Conservation (phyloP, 2,329 filamentous ascomycete genomes). For the Tricladium varicosporioides region DNA sequence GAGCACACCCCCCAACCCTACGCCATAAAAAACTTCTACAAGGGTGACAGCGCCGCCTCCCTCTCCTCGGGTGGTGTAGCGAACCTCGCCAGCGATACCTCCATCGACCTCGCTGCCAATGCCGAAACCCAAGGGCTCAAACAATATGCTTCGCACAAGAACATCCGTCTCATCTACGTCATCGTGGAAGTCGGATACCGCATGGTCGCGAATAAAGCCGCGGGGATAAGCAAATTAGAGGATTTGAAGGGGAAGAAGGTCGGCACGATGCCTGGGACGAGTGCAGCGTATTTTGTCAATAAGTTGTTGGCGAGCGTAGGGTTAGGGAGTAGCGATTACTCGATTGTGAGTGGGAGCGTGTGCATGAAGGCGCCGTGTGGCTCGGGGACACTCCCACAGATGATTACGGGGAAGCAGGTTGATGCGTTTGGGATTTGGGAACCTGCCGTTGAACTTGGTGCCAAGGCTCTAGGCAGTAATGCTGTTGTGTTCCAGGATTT, state of each 20-base stretch:
- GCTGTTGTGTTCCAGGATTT: constrained; percentile 11
- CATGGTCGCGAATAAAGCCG: constrained; percentile 15
- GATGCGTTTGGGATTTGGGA: constrained; percentile 17
- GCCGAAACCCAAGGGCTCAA: constrained; percentile 19
- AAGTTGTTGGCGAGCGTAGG: constrained; percentile 10
- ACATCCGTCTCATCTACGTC: constrained; percentile 17
- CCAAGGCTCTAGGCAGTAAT: constrained; percentile 5
- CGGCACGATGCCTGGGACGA: constrained; percentile 11
- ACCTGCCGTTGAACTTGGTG: constrained; percentile 5
- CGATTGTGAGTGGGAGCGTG: constrained; percentile 8
- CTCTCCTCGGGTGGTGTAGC: constrained; percentile 8
- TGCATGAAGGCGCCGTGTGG: constrained; percentile 14
- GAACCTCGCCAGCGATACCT: constrained; percentile 12
- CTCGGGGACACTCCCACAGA: constrained; percentile 13
- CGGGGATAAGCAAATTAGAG: neutral
- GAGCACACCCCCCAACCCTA: constrained; percentile 16
- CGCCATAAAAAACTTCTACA: constrained; percentile 14
- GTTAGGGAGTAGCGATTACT: constrained; percentile 7
- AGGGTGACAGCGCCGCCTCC: neutral
- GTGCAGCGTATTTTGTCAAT: constrained; percentile 14
- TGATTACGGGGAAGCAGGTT: constrained; percentile 8
- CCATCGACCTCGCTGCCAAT: constrained; percentile 16
- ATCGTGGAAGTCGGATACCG: constrained; percentile 15
- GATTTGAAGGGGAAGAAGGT: constrained; percentile 20
- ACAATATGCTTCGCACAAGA: constrained; percentile 15